These are phyloP conservation scores for Macrolepiota fuliginosa DNA, from an alignment of 768 basidiomycete species.

Conservation along the genomic window DNA sequence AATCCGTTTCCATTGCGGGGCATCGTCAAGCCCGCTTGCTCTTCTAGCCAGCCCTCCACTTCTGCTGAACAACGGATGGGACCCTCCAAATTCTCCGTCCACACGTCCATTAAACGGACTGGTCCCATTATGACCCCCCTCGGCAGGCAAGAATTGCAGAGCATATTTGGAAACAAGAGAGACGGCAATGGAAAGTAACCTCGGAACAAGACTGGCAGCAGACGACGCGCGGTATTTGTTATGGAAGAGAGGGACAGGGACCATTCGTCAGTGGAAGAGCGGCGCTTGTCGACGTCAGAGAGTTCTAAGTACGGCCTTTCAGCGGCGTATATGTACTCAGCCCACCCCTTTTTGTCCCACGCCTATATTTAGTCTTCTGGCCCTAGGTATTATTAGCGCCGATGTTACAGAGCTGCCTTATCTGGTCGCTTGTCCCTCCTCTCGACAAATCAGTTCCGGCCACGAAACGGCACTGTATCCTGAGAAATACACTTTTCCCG, in stretches of 20 bases:
- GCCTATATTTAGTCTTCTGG: not conserved
- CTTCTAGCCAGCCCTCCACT: slow-evolving; percentile 19
- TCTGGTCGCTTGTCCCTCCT: not conserved
- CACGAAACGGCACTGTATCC: too few species aligned
- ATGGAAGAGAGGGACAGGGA: slow-evolving; percentile 34
- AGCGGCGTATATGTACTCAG: not conserved
- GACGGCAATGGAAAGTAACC: slow-evolving; percentile 41
- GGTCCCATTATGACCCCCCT: slow-evolving; percentile 7
- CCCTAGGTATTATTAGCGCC: not conserved
- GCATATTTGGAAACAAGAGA: slow-evolving; percentile 45
- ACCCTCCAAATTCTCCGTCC: not conserved
- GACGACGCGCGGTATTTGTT: slow-evolving; percentile 7
- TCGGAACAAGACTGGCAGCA: slow-evolving; percentile 27
- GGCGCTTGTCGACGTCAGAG: not conserved
- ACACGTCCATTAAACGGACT: not conserved
- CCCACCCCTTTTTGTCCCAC: not conserved
- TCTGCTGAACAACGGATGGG: not conserved
- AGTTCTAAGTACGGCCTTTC: not conserved
- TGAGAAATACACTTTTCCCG: too few species aligned
- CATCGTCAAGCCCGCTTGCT: slow-evolving; percentile 25
- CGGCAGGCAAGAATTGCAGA: slow-evolving; percentile 31
- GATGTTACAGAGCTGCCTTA: too few species aligned
- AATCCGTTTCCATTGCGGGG: slow-evolving; percentile 29
- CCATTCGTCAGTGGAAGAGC: slow-evolving; percentile 31
- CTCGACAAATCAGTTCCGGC: not conserved